phyloP scores from a whole-genome alignment of 345 rosid genomes.

The Populus alba region DNA sequence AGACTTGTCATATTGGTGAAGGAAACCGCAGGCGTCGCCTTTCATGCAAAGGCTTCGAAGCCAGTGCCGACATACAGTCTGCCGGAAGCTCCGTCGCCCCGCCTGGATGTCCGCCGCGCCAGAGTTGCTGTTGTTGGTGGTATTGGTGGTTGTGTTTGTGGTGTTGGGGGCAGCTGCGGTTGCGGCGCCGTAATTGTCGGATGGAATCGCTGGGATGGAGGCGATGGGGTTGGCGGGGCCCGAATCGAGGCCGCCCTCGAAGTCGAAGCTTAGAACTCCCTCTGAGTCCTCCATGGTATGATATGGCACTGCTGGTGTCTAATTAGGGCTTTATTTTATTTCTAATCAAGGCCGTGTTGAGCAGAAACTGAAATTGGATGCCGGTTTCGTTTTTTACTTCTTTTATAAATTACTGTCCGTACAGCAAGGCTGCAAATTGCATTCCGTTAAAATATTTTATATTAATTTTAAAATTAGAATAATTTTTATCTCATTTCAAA shows the following conservation, averaged over 20 bases:
- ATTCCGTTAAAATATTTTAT: no score
- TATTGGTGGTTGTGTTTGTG: conserved; percentile 13
- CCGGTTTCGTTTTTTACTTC: neutral
- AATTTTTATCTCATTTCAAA: no score
- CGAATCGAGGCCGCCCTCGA: conserved; percentile 90
- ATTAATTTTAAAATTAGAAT: no score
- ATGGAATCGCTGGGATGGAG: conserved; percentile 51
- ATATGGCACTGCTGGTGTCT: neutral
- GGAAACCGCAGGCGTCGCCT: conserved; percentile 98
- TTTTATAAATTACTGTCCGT: neutral
- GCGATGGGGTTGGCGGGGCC: conserved; percentile 52
- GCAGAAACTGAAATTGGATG: neutral
- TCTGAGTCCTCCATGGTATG: conserved; percentile 28
- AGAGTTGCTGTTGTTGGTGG: neutral
- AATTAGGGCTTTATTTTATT: neutral
- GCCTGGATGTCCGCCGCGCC: conserved; percentile 16
- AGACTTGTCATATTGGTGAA: conserved; percentile 94
- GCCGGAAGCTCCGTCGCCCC: conserved; percentile 88
- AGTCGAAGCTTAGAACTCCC: conserved; percentile 91
- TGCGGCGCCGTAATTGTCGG: conserved; percentile 29
- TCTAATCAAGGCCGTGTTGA: neutral
- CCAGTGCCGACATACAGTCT: conserved; percentile 99
- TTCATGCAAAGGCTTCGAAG: conserved; percentile 97
- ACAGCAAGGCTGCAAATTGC: no score
- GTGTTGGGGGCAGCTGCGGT: conserved; percentile 17